Evolutionary conservation across 2,329 filamentous ascomycete genomes (phyloP), one percentile per base, ranked within the genome.

Genomic region (Chlorencoelia australis): DNA sequence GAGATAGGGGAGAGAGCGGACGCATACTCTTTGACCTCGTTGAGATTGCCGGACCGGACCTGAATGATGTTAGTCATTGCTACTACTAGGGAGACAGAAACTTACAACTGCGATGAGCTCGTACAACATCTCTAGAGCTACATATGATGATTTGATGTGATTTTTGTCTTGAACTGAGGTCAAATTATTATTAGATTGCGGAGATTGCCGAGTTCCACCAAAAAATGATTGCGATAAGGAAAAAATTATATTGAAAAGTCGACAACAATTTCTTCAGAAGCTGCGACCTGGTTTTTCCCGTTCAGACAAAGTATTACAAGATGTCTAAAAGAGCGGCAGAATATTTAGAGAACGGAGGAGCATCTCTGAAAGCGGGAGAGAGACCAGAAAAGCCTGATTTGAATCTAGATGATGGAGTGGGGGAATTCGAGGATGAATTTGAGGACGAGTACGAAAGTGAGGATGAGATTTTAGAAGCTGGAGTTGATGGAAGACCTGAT

Each of bases 341-440:
- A 45, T 52, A 73, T 35, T 51, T 59, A 35, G 64, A 65, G 19
- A 59, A 64, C 25, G 64, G 60, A 30, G 61, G 64, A 24, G 57
- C 57, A 21, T 66, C 73, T 17, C 65, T 79, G 49, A 80, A 80
- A 61, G 67, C 68, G 40, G 73, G 75, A 34, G 67, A 69, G 15
- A 71, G 75, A 24, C 74, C 73, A 4, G 73, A 78, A 44, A 67
- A 71, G 43, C 82, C 81, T 41, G 70, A 83, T 9, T 24, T 35
- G 19, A n/a, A n/a, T 35, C 75, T 83, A 51, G 71, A 74, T 49
- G 60, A 65, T 46, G 75, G 75, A 17, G 78, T 80, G 67, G 75
- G 76, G 56, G 83, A 96, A 49, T 96, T 93, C 46, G 91, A 94
- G 56, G 91, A 95, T 63, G 89, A 96, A 56, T 95, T 89, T 50